These are phyloP conservation scores for Coemansia sp. DNA, from an alignment of 192 early-diverging fungal species.

Conservation along the genomic window DNA sequence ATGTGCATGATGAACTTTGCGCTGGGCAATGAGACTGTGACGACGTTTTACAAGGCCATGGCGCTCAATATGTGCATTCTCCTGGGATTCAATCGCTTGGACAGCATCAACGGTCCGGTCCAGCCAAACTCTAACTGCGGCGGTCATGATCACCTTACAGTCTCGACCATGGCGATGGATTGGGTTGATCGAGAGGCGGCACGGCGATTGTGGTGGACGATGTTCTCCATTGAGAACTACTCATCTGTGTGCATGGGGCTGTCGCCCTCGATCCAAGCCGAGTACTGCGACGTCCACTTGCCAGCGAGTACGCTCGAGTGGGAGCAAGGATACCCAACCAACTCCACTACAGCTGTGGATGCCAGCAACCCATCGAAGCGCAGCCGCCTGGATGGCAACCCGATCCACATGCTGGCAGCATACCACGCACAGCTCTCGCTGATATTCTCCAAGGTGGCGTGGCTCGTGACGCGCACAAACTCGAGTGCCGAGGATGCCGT, in stretches of 20 bases:
- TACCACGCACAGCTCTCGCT: slow-evolving; percentile 56
- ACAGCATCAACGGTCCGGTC: slow-evolving; percentile 45
- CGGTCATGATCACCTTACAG: slow-evolving; percentile 16
- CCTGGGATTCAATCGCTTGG: slow-evolving; percentile 52
- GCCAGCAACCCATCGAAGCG: slow-evolving; percentile 24
- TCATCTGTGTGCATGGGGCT: slow-evolving; percentile 51
- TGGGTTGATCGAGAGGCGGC: slow-evolving; percentile 56
- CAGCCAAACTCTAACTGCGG: slow-evolving; percentile 24
- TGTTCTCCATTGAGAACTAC: slow-evolving; percentile 56
- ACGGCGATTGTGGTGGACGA: slow-evolving; percentile 55
- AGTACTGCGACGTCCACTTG: slow-evolving; percentile 52
- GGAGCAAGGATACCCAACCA: slow-evolving; percentile 20
- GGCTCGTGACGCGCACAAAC: slow-evolving; percentile 52
- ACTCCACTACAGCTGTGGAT: not conserved
- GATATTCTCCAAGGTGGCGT: slow-evolving; percentile 57
- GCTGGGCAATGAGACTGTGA: slow-evolving; percentile 44
- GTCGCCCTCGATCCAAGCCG: slow-evolving; percentile 56
- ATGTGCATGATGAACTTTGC: slow-evolving; percentile 53
- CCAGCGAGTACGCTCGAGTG: slow-evolving; percentile 48
- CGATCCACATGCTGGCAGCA: slow-evolving; percentile 40
- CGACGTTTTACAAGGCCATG: slow-evolving; percentile 51
- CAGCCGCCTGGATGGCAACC: slow-evolving; percentile 20
- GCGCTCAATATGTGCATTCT: slow-evolving; percentile 55
- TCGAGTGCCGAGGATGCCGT: slow-evolving; percentile 37
- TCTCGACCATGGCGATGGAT: slow-evolving; percentile 39